Percentiles rank a stretch among this genome's conserved stretches.
These are phyloP conservation scores for Jackrogersella minutella DNA, from an alignment of 495 filamentous ascomycete genomes.

Conservation along the genomic window DNA sequence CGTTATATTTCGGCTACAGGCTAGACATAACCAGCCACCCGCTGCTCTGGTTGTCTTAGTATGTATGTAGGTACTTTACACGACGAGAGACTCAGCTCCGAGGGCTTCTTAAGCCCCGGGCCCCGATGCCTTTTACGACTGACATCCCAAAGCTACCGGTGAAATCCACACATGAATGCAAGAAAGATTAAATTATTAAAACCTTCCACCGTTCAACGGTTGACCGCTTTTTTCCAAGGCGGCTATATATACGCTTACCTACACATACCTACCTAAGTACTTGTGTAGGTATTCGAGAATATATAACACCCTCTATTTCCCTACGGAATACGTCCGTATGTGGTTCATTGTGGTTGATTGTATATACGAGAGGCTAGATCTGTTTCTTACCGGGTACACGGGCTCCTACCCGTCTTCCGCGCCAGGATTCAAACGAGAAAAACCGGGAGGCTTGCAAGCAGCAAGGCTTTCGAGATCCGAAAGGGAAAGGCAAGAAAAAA, in stretches of 20 bases:
- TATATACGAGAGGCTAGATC: slow-evolving; percentile 35
- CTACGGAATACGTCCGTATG: neutral
- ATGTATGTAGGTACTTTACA: too few relatives aligned
- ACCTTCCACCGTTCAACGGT: slow-evolving; percentile 9
- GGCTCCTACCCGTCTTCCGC: slow-evolving; percentile 23
- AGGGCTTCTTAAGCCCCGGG: neutral
- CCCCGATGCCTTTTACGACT: neutral
- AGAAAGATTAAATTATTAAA: slow-evolving; percentile 13
- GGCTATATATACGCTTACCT: slow-evolving; percentile 1
- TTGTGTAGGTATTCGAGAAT: neutral
- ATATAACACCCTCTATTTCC: slow-evolving; percentile 6
- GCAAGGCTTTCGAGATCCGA: slow-evolving; percentile 23
- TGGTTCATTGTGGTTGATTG: neutral
- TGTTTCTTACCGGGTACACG: slow-evolving; percentile 29
- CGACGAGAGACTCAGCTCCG: neutral
- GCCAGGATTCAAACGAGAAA: slow-evolving; percentile 36
- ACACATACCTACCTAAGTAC: neutral
- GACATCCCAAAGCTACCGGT: slow-evolving; percentile 4
- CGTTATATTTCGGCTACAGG: slow-evolving; percentile 8
- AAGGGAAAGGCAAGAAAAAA: slow-evolving; percentile 17
- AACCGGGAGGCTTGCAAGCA: slow-evolving; percentile 33
- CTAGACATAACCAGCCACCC: slow-evolving; percentile 21
- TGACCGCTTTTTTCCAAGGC: slow-evolving; percentile 33
- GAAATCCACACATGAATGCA: slow-evolving; percentile 23
- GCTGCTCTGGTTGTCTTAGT: neutral